Conservation (phyloP, 208 protist species). For the Phytomonas serpens region DNA sequence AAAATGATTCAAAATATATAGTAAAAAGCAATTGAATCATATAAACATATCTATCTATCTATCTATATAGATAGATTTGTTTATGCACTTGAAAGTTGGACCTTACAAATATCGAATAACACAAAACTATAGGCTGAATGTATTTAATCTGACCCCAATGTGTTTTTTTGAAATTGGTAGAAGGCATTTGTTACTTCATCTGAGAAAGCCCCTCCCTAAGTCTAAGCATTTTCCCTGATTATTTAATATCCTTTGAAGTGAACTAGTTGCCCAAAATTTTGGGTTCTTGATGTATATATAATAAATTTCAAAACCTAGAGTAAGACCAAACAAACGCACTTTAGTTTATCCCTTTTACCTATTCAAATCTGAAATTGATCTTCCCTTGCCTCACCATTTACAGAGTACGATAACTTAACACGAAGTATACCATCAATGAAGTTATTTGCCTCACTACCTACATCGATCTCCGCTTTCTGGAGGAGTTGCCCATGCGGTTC, state of each 20-base stretch:
- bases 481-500: conserved; percentile 25
- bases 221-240: not conserved
- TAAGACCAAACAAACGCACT: conserved; percentile 9
- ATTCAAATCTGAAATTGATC: conserved; percentile 61
- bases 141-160: not conserved
- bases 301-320: not conserved
- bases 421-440: conserved; percentile 47
- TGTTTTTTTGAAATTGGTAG: not conserved
- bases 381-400: conserved; percentile 27
- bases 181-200: not conserved
- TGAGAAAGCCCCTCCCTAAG: not conserved
- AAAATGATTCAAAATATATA: not conserved
- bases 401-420: conserved; percentile 59
- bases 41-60: no score
- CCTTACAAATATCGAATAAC: not conserved
- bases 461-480: conserved; percentile 51
- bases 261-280: not conserved
- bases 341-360: not conserved
- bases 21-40: not conserved
- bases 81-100: not conserved
- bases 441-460: conserved; percentile 29
- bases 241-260: not conserved
- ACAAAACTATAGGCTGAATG: not conserved
- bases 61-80: not conserved
- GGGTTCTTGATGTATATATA: not conserved